Percentiles rank a stretch among this genome's conserved stretches.
Evolutionary conservation across 306 rosid genomes (phyloP).

Genomic region (Vigna reflexopilosa): DNA sequence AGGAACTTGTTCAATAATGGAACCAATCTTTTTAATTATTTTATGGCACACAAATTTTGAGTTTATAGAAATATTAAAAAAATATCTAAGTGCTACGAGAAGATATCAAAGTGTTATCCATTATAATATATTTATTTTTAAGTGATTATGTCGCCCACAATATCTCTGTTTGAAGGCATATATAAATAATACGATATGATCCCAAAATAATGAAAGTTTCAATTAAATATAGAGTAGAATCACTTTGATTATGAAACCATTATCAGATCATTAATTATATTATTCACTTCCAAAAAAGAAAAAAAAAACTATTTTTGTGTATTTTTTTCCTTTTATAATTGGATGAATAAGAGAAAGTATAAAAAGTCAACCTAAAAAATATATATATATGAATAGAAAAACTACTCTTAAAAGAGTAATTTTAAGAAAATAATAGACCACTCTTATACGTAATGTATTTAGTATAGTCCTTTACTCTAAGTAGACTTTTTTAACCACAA

Average conservation of each 20-base stretch:
- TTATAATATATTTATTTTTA: not conserved
- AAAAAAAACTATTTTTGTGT: no score
- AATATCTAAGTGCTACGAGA: not conserved
- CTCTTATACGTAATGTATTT: no score
- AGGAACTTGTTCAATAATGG: not conserved
- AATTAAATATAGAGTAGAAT: not conserved
- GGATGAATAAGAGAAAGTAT: no score
- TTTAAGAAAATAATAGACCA: no score
- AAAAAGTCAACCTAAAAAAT: no score
- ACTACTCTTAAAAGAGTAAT: no score
- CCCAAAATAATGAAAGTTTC: not conserved
- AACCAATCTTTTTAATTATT: not conserved
- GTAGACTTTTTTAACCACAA: no score
- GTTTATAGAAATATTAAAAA: not conserved
- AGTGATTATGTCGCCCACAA: slow-evolving; percentile 19
- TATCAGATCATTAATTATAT: no score
- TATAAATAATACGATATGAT: slow-evolving; percentile 8
- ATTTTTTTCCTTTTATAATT: no score
- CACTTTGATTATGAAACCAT: slow-evolving; percentile 1
- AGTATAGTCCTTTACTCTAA: no score
- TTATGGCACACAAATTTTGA: not conserved
- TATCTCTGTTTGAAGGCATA: slow-evolving; percentile 29
- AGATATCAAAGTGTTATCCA: slow-evolving; percentile 10
- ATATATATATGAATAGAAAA: no score
- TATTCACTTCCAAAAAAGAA: no score